Evolutionary conservation across 345 rosid species (phyloP).

Genomic region (Linum lewisii): DNA sequence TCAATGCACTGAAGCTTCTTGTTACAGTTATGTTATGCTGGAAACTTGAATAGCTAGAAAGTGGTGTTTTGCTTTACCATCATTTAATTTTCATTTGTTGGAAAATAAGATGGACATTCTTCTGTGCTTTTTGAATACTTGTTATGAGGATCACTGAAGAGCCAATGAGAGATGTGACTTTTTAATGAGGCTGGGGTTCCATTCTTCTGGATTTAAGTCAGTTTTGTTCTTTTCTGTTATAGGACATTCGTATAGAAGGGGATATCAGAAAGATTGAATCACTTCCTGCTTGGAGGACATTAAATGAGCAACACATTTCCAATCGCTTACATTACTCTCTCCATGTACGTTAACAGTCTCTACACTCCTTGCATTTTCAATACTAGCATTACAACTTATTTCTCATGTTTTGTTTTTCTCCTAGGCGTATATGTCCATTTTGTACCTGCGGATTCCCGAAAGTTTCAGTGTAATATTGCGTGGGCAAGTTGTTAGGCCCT

Average conservation of each 20-base stretch:
- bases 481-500: conserved; percentile 63
- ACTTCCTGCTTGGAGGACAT: conserved; percentile 29
- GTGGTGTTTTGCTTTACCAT: no score
- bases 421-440: conserved; percentile 70
- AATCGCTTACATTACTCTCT: conserved; percentile 58
- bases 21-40: no score
- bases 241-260: conserved; percentile 81
- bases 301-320: conserved; percentile 65
- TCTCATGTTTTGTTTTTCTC: conserved; percentile 8
- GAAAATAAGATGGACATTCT: not conserved
- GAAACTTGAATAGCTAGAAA: no score
- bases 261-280: conserved; percentile 35
- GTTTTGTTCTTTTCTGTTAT: conserved; percentile 10
- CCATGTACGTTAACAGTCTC: conserved; percentile 43
- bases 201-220: conserved; percentile 11
- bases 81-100: no score
- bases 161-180: no score
- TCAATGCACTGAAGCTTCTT: not conserved
- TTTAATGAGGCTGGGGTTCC: no score
- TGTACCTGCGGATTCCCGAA: conserved; percentile 73
- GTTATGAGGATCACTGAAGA: no score
- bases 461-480: conserved; percentile 65
- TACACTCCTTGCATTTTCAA: not conserved
- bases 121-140: conserved; percentile 11
- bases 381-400: not conserved